Evolutionary conservation across 2,329 filamentous ascomycete genomes (phyloP).

Genomic region (Phaeophleospora eucalypticola): DNA sequence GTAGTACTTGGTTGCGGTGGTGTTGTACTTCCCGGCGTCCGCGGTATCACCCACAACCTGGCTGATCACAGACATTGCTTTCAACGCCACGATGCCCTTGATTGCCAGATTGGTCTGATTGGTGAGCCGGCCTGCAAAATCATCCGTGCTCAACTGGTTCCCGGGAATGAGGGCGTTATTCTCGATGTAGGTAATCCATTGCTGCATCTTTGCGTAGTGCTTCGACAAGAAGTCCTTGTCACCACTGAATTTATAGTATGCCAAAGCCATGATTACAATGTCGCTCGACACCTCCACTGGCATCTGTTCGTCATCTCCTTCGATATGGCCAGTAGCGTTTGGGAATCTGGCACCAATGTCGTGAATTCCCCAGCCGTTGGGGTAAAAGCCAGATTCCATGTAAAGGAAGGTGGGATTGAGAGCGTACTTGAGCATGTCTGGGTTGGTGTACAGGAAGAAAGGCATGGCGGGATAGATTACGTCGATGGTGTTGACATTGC

Average conservation of each 20-base stretch:
- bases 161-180: constrained; percentile 50
- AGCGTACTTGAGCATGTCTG: constrained; percentile 13
- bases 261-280: constrained; percentile 51
- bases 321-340: constrained; percentile 24
- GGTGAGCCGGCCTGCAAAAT: constrained; percentile 52
- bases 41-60: neutral
- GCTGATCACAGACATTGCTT: constrained; percentile 23
- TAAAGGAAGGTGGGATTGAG: constrained; percentile 19
- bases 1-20: constrained; percentile 1
- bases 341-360: constrained; percentile 22
- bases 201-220: constrained; percentile 49
- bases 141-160: constrained; percentile 54
- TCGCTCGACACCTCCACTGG: constrained; percentile 43
- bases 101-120: constrained; percentile 37
- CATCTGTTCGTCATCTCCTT: constrained; percentile 48
- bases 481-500: constrained; percentile 31
- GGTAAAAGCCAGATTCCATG: constrained; percentile 20
- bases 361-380: constrained; percentile 19
- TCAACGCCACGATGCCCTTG: constrained; percentile 31
- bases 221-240: constrained; percentile 45
- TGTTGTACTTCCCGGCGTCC: neutral
- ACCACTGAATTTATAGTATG: constrained; percentile 53
- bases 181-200: constrained; percentile 52
- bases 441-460: constrained; percentile 25
- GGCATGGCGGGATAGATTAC: constrained; percentile 29